Conservation (phyloP, 2,329 filamentous ascomycete species). For the Pleochaeta shiraiana region DNA sequence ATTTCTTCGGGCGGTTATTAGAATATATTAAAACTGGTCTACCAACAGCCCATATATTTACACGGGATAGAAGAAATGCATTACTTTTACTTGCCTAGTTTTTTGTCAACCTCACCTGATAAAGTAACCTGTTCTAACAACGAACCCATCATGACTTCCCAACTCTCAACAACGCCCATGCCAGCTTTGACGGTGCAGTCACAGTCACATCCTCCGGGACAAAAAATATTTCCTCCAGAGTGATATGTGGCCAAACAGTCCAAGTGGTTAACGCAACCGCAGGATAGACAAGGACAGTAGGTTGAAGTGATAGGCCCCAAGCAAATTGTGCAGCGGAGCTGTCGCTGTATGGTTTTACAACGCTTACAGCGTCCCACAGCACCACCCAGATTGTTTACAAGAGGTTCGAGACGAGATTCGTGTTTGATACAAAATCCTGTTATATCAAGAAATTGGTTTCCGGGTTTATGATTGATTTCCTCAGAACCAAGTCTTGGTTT, state of each 20-base stretch:
- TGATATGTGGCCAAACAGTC: constrained; percentile 22
- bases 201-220: constrained; percentile 43
- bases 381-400: constrained; percentile 20
- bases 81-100: too few species aligned
- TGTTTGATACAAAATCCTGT: constrained; percentile 40
- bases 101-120: too few species aligned
- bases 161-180: constrained; percentile 36
- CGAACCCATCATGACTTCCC: constrained; percentile 30
- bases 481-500: not conserved
- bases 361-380: constrained; percentile 27
- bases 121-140: not conserved
- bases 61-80: too few species aligned
- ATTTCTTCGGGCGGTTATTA: too few species aligned
- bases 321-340: constrained; percentile 40
- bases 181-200: constrained; percentile 34
- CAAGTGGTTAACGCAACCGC: constrained; percentile 39
- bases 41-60: too few species aligned
- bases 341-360: constrained; percentile 32
- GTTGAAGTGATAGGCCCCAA: constrained; percentile 35
- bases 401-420: constrained; percentile 37
- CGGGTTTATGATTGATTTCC: not conserved
- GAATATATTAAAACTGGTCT: too few species aligned
- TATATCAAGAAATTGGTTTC: constrained; percentile 26
- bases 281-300: constrained; percentile 38
- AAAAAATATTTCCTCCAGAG: constrained; percentile 25